phyloP scores from a whole-genome alignment of 768 basidiomycete species.

The Nidularia pulvinata region DNA sequence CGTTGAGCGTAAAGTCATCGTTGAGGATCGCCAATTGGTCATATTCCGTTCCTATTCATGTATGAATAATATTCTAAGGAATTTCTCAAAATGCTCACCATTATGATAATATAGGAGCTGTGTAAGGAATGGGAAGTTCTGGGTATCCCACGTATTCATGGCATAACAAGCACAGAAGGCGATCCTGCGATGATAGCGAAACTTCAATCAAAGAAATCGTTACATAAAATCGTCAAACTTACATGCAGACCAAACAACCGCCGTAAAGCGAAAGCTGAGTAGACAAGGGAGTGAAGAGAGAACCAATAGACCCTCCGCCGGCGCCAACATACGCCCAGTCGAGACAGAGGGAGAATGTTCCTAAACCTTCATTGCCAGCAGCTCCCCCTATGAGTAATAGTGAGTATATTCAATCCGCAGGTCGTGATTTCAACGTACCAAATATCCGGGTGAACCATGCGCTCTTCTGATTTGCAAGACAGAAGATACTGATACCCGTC shows the following conservation, averaged over 20 bases:
- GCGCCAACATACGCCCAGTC: constrained; percentile 53
- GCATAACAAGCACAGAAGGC: constrained; percentile 39
- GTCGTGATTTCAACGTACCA: constrained; percentile 17
- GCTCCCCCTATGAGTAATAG: constrained; percentile 28
- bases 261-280: constrained; percentile 42
- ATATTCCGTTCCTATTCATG: constrained; percentile 39
- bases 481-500: constrained; percentile 48
- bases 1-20: constrained; percentile 43
- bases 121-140: constrained; percentile 55
- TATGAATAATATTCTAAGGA: neutral
- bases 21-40: constrained; percentile 50
- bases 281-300: constrained; percentile 41
- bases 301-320: constrained; percentile 28
- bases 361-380: constrained; percentile 56
- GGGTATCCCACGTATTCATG: constrained; percentile 51
- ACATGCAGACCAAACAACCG: constrained; percentile 44
- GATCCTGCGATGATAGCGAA: constrained; percentile 16
- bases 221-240: constrained; percentile 9
- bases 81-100: constrained; percentile 18
- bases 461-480: constrained; percentile 35
- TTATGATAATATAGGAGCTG: constrained; percentile 49
- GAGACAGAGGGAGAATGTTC: constrained; percentile 48
- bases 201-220: neutral
- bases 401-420: neutral
- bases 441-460: constrained; percentile 42